Conservation (phyloP, 257 asterid genomes). For the Salvia hispanica region DNA sequence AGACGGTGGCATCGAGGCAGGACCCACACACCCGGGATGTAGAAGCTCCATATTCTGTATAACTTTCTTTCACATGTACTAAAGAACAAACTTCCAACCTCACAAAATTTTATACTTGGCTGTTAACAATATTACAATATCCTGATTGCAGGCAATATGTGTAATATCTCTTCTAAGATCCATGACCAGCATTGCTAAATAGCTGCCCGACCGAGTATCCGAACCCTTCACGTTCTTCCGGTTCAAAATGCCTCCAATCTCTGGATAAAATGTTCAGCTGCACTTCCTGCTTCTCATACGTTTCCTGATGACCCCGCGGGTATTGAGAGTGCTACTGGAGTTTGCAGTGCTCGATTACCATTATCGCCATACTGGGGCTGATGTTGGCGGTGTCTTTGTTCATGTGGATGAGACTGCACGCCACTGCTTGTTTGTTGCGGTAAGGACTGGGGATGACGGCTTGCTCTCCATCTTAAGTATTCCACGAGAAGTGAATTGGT, state of each 20-base stretch:
- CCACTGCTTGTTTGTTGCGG: constrained; percentile 35
- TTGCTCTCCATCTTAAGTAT: constrained; percentile 85
- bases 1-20: no score
- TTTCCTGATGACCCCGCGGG: constrained; percentile 32
- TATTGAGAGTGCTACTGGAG: constrained; percentile 28
- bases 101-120: background rate
- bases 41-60: no score
- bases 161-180: constrained; percentile 5
- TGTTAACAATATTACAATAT: background rate
- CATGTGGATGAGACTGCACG: constrained; percentile 16
- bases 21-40: no score
- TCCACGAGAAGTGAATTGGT: constrained; percentile 88
- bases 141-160: constrained; percentile 1
- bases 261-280: constrained; percentile 32
- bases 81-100: background rate
- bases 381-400: constrained; percentile 37
- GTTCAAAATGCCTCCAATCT: background rate
- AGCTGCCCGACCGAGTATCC: background rate
- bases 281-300: constrained; percentile 40
- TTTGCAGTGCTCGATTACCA: constrained; percentile 36
- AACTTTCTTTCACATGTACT: no score
- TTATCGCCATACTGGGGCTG: constrained; percentile 29
- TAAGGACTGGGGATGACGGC: constrained; percentile 47
- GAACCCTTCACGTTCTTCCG: background rate
- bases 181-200: background rate